phyloP scores from a whole-genome alignment of 768 basidiomycete genomes.

The Lentinula boryana region DNA sequence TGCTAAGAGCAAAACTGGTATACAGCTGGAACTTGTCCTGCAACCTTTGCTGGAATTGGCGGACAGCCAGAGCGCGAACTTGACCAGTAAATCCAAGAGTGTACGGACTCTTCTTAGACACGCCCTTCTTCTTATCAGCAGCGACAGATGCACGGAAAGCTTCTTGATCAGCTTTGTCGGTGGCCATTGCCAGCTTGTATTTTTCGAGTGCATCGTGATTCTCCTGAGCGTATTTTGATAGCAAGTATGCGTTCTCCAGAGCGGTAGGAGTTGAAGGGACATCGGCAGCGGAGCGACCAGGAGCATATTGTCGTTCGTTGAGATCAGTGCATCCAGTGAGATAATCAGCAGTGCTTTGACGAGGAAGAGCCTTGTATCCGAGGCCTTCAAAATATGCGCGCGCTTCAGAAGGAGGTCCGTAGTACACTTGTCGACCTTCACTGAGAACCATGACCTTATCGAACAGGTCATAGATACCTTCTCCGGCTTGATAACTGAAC shows the following conservation, averaged over 20 bases:
- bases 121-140: constrained; percentile 73
- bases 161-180: constrained; percentile 62
- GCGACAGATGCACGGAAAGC: constrained; percentile 72
- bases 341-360: constrained; percentile 84
- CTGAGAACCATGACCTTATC: constrained; percentile 87
- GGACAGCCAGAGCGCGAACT: constrained; percentile 58
- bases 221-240: constrained; percentile 37
- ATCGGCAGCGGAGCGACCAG: constrained; percentile 48
- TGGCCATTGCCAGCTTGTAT: constrained; percentile 51
- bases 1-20: constrained; percentile 61
- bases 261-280: constrained; percentile 64
- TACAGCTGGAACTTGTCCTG: constrained; percentile 77
- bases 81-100: constrained; percentile 76
- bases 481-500: constrained; percentile 71
- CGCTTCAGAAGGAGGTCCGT: constrained; percentile 68
- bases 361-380: constrained; percentile 69
- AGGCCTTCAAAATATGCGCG: constrained; percentile 72
- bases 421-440: constrained; percentile 78
- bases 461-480: constrained; percentile 70
- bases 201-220: constrained; percentile 45
- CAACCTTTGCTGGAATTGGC: constrained; percentile 68
- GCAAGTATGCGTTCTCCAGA: constrained; percentile 57
- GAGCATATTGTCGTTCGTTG: constrained; percentile 76
- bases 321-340: constrained; percentile 79
- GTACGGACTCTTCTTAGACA: constrained; percentile 75